These are phyloP conservation scores for Metarhizium guizhouense DNA, from an alignment of 2,329 filamentous ascomycete genomes.

Conservation along the genomic window DNA sequence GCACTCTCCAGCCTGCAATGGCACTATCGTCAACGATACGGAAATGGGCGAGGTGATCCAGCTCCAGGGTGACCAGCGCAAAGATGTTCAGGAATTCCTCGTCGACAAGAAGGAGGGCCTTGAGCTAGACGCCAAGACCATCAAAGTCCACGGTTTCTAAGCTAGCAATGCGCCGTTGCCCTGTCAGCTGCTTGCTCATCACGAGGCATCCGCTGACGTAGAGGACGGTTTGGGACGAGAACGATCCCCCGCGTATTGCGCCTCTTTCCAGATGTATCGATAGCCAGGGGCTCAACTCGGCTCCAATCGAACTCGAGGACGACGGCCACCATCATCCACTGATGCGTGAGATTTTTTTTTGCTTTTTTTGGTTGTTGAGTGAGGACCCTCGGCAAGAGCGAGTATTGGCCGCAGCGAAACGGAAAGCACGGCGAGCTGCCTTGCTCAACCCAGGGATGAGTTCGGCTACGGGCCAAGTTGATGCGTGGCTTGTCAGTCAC, in stretches of 20 bases:
- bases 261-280: slow-evolving; percentile 16
- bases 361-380: not conserved
- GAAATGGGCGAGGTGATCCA: slow-evolving; percentile 99
- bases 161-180: slow-evolving; percentile 29
- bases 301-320: slow-evolving; percentile 15
- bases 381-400: not conserved
- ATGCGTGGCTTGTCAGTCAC: slow-evolving; percentile 23
- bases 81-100: slow-evolving; percentile 97
- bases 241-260: slow-evolving; percentile 16
- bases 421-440: slow-evolving; percentile 6
- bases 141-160: slow-evolving; percentile 67
- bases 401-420: slow-evolving; percentile 4
- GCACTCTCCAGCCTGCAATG: slow-evolving; percentile 76
- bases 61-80: slow-evolving; percentile 98
- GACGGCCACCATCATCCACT: slow-evolving; percentile 18
- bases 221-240: slow-evolving; percentile 20
- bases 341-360: slow-evolving; percentile 15
- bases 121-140: slow-evolving; percentile 90
- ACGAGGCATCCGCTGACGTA: slow-evolving; percentile 20
- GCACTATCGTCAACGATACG: slow-evolving; percentile 91
- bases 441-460: slow-evolving; percentile 13
- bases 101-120: slow-evolving; percentile 92
- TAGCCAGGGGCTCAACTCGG: slow-evolving; percentile 22
- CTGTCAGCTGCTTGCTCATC: slow-evolving; percentile 21
- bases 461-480: slow-evolving; percentile 22